A percentile compares a stretch with the other conserved stretches of the same genome.
These are phyloP conservation scores for Streptanthus diversifolius DNA, from an alignment of 345 rosid species.

Conservation along the genomic window DNA sequence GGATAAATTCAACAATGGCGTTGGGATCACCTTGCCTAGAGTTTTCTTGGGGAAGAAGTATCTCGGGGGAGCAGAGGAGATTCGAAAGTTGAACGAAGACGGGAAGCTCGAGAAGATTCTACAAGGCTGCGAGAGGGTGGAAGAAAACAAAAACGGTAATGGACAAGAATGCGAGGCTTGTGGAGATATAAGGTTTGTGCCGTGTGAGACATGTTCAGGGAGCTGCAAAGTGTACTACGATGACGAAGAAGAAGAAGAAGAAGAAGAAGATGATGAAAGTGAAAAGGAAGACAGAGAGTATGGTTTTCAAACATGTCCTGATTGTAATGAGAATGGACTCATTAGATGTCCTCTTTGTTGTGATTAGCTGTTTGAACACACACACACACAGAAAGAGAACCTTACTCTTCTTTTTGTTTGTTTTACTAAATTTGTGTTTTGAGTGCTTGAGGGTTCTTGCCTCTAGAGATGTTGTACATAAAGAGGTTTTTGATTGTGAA, in stretches of 20 bases:
- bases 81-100: slow-evolving; percentile 66
- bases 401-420: not conserved
- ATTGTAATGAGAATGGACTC: slow-evolving; percentile 93
- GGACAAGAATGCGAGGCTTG: slow-evolving; percentile 70
- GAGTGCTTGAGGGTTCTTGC: not conserved
- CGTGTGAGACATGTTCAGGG: slow-evolving; percentile 87
- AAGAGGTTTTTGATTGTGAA: slow-evolving; percentile 12
- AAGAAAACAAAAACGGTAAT: slow-evolving; percentile 27
- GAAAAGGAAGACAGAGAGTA: slow-evolving; percentile 38
- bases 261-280: slow-evolving; percentile 27
- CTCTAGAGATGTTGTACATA: slow-evolving; percentile 23
- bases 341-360: slow-evolving; percentile 77
- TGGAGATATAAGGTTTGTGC: slow-evolving; percentile 88
- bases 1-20: slow-evolving; percentile 37
- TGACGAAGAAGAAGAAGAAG: slow-evolving; percentile 34
- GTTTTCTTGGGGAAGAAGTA: slow-evolving; percentile 69
- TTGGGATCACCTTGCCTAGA: slow-evolving; percentile 49
- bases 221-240: slow-evolving; percentile 79
- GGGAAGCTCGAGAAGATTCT: slow-evolving; percentile 72
- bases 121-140: slow-evolving; percentile 52
- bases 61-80: slow-evolving; percentile 82
- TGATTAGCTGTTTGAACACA: slow-evolving; percentile 27
- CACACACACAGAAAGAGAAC: not conserved
- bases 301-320: slow-evolving; percentile 86
- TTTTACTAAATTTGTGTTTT: not conserved